Conservation (phyloP, 768 basidiomycete species). For the Pulveroboletus sp. region DNA sequence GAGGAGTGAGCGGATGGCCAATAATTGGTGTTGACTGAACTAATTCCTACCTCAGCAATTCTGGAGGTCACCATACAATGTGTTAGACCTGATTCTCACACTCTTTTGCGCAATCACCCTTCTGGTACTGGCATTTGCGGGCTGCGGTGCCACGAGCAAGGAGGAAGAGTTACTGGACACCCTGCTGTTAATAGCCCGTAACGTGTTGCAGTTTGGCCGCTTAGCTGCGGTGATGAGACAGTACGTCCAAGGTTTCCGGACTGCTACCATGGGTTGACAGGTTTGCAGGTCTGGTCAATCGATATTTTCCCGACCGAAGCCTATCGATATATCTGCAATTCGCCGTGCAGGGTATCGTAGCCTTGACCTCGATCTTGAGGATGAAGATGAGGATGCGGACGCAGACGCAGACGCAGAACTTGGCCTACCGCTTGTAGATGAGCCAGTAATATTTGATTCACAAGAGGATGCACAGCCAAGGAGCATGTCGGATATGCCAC, state of each 20-base stretch:
- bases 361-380: constrained; percentile 70
- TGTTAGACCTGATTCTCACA: constrained; percentile 85
- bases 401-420: constrained; percentile 47
- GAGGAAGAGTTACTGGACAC: constrained; percentile 95
- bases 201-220: constrained; percentile 88
- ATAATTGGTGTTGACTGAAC: not conserved
- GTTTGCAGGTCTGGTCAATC: constrained; percentile 73
- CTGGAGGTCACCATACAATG: constrained; percentile 91
- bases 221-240: constrained; percentile 92
- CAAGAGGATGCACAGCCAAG: constrained; percentile 30
- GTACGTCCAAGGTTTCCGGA: constrained; percentile 43
- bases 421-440: constrained; percentile 52
- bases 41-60: constrained; percentile 63
- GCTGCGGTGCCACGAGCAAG: constrained; percentile 76
- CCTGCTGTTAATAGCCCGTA: constrained; percentile 84
- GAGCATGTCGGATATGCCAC: constrained; percentile 53
- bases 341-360: constrained; percentile 56
- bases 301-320: constrained; percentile 81
- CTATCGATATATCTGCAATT: constrained; percentile 74
- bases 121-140: constrained; percentile 82
- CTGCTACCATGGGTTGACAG: constrained; percentile 6
- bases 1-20: constrained; percentile 56
- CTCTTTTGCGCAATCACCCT: constrained; percentile 86
- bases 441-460: constrained; percentile 63
- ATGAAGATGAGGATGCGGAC: constrained; percentile 52